Percentiles rank a stretch among this genome's conserved stretches.
phyloP scores from a whole-genome alignment of 192 early-diverging fungal genomes.

The Spizellomyces punctatus region DNA sequence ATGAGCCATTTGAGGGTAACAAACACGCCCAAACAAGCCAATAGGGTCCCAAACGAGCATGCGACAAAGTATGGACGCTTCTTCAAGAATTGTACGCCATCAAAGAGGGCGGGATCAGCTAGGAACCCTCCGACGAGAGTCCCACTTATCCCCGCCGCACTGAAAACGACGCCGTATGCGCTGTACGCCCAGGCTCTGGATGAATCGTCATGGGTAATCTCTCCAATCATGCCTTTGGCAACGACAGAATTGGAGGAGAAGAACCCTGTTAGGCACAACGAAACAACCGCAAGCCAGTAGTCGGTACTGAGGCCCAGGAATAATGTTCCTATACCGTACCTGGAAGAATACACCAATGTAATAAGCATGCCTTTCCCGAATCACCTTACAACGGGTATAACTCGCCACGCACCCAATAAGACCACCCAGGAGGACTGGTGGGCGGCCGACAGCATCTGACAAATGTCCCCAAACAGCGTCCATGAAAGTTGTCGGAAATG shows the following conservation, averaged over 20 bases:
- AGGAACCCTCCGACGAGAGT: constrained; percentile 42
- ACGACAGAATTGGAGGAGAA: constrained; percentile 43
- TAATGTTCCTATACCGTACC: constrained; percentile 38
- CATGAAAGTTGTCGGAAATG: constrained; percentile 45
- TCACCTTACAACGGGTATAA: not conserved
- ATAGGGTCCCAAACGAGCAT: constrained; percentile 32
- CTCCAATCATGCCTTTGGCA: constrained; percentile 51
- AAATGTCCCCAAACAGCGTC: constrained; percentile 42
- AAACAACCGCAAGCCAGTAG: constrained; percentile 26
- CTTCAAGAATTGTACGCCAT: constrained; percentile 14
- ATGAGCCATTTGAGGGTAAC: not conserved
- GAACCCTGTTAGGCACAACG: constrained; percentile 38
- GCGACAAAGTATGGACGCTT: constrained; percentile 39
- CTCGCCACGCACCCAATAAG: constrained; percentile 22
- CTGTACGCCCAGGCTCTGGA: constrained; percentile 40
- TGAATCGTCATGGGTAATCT: constrained; percentile 37
- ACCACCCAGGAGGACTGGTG: constrained; percentile 37
- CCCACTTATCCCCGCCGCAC: constrained; percentile 37
- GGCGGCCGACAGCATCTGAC: constrained; percentile 41
- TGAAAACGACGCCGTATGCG: constrained; percentile 45
- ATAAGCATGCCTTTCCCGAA: not conserved
- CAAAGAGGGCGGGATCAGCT: constrained; percentile 38
- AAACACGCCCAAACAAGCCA: constrained; percentile 25
- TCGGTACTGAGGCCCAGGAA: constrained; percentile 39
- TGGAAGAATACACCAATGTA: not conserved